Evolutionary conservation across 495 filamentous ascomycete species (phyloP), one percentile per base, ranked within the genome.

Genomic region (Penicillium cosmopolitanum): DNA sequence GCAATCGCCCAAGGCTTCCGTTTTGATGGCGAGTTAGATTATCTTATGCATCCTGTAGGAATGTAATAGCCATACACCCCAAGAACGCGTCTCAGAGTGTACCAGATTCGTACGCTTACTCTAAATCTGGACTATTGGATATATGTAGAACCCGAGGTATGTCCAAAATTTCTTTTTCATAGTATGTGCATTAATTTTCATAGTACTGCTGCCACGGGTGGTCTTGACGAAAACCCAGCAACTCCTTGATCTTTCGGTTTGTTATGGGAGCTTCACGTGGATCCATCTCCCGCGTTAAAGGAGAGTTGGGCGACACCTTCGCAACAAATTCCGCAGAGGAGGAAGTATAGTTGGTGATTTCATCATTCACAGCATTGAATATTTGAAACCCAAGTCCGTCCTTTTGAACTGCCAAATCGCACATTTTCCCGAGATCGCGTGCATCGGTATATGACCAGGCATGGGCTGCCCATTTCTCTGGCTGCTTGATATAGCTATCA

Each of bases 371-470:
- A 38, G 82, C 84, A 65, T 87, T 87, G 72, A 87, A 86, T 0
- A 85, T 68, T 64, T 86, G 82, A 54, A 85, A 86, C 1, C 82
- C 84, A 13, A 86, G 61, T 1, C 80, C 81, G 62, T 73, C 74
- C 60, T 78, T 82, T 51, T 71, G 16, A 15, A 84, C 73, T 33
- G 69, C 73, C 19, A 81, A 64, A 61, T 84, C 73, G 63, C 80
- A 85, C 55, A 88, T 86, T 68, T 82, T 77, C 3, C 83, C 85
- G 18, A 88, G 61, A 57, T 87, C 84, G 7, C 84, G 67, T 1
- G 85, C 79, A 72, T 87, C 84, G 33, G 81, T 82, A 57, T 88
- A 88, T 19, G 73, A 74, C 85, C 85, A 88, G 0, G 80, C 85
- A 67, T 85, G 83, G 5, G 77, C 64, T 60, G 80, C 83, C 62